These are phyloP conservation scores for Canariomyces notabilis DNA, from an alignment of 2,329 filamentous ascomycete species.

Conservation along the genomic window DNA sequence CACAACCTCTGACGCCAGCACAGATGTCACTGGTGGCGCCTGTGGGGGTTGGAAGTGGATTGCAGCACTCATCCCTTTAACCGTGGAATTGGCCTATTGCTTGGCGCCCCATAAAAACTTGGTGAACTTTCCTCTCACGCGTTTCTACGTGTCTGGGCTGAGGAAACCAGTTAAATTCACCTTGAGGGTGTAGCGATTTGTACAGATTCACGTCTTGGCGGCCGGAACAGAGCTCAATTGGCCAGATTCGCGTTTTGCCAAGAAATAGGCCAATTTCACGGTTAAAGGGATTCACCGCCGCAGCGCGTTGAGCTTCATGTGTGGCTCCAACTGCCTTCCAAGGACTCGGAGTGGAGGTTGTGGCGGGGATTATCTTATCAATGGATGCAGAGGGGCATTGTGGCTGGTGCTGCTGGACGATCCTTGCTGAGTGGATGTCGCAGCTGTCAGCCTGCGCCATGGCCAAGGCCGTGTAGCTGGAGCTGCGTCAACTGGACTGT, in stretches of 20 bases:
- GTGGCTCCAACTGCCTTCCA: not conserved
- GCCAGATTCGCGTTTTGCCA: too few species aligned
- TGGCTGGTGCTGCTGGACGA: conserved; percentile 8
- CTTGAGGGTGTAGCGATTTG: too few species aligned
- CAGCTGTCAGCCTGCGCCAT: conserved; percentile 11
- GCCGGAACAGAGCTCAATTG: too few species aligned
- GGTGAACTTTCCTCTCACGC: too few species aligned
- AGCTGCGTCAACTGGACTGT: conserved; percentile 19
- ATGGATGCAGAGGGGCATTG: conserved; percentile 1
- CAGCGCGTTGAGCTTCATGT: not conserved
- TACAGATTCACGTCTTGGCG: too few species aligned
- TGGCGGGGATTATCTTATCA: not conserved
- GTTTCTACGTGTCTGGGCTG: too few species aligned
- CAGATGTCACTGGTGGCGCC: conserved; percentile 1
- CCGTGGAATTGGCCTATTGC: not conserved
- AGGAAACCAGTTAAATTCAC: too few species aligned
- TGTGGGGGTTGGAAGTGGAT: too few species aligned
- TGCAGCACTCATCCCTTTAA: conserved; percentile 4
- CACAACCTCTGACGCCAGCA: conserved; percentile 10
- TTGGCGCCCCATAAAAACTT: not conserved
- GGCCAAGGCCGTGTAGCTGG: conserved; percentile 12
- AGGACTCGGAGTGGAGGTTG: too few species aligned
- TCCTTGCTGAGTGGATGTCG: not conserved
- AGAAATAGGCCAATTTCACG: too few species aligned
- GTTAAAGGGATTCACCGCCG: too few species aligned